phyloP scores from a whole-genome alignment of 2,329 filamentous ascomycete genomes.

The Fusarium armeniacum region DNA sequence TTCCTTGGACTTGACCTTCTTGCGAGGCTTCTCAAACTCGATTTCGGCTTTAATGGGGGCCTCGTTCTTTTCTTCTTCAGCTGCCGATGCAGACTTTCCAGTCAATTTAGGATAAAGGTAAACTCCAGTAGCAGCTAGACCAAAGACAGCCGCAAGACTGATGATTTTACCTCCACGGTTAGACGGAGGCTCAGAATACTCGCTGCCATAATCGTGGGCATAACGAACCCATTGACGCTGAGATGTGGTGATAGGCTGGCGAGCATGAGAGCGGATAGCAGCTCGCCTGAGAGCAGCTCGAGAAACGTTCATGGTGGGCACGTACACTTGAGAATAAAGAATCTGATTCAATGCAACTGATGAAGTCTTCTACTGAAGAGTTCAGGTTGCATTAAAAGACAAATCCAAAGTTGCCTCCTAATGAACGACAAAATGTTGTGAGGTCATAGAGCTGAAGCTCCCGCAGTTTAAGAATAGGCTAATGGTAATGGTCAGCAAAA shows the following conservation, averaged over 20 bases:
- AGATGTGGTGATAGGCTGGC: constrained; percentile 39
- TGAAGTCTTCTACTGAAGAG: constrained; percentile 8
- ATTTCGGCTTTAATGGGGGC: constrained; percentile 64
- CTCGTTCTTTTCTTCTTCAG: constrained; percentile 38
- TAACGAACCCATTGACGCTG: constrained; percentile 53
- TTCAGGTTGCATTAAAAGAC: constrained; percentile 16
- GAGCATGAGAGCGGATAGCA: constrained; percentile 45
- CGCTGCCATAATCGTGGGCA: constrained; percentile 50
- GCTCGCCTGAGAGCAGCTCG: constrained; percentile 51
- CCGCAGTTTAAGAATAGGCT: constrained; percentile 9
- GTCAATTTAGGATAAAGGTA: constrained; percentile 58
- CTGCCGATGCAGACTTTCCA: constrained; percentile 43
- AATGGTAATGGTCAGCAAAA: constrained; percentile 47
- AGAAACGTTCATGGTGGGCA: constrained; percentile 52
- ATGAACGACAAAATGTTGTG: constrained; percentile 40
- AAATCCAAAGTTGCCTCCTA: constrained; percentile 26
- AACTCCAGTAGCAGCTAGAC: constrained; percentile 56
- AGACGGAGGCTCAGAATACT: constrained; percentile 36
- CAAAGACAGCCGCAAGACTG: constrained; percentile 54
- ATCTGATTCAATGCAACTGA: constrained; percentile 16
- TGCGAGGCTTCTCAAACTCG: constrained; percentile 76
- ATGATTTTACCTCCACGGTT: constrained; percentile 51
- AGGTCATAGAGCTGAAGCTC: constrained; percentile 49
- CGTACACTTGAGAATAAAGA: constrained; percentile 5
- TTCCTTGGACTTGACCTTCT: constrained; percentile 72